A percentile compares a stretch with the other conserved stretches of the same genome.
phyloP scores from a whole-genome alignment of 2,329 filamentous ascomycete species.

The Penicillium aurantiogriseum region DNA sequence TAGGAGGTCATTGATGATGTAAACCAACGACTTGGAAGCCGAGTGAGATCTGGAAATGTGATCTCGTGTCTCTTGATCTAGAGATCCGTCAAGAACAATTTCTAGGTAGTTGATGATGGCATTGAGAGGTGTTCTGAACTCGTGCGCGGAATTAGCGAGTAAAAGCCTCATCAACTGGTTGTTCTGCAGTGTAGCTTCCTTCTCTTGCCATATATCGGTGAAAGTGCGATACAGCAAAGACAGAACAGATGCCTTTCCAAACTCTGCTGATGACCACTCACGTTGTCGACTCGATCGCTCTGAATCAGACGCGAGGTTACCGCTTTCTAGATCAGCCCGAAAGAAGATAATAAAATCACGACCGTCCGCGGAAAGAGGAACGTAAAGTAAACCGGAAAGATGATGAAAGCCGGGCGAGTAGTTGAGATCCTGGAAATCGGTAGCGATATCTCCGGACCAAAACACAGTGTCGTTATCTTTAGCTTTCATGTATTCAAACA shows the following conservation, averaged over 20 bases:
- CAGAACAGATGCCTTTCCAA: constrained; percentile 81
- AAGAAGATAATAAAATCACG: constrained; percentile 87
- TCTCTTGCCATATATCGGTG: constrained; percentile 88
- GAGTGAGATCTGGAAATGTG: constrained; percentile 81
- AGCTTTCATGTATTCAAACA: constrained; percentile 79
- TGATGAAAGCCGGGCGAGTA: constrained; percentile 75
- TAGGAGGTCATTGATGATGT: constrained; percentile 86
- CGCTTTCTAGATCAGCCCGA: constrained; percentile 58
- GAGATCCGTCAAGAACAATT: constrained; percentile 74
- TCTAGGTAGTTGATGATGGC: constrained; percentile 95
- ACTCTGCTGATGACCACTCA: constrained; percentile 83
- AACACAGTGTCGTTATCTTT: constrained; percentile 70
- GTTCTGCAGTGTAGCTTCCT: constrained; percentile 76
- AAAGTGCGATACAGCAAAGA: constrained; percentile 84
- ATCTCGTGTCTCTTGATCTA: constrained; percentile 79
- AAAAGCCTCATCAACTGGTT: constrained; percentile 75
- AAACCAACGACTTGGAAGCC: constrained; percentile 84
- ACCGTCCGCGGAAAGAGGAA: constrained; percentile 72
- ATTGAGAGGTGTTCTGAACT: constrained; percentile 83
- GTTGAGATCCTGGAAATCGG: constrained; percentile 75
- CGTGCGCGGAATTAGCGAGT: constrained; percentile 82
- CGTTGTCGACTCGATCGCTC: constrained; percentile 55
- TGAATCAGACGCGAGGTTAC: neutral
- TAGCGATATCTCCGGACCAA: constrained; percentile 69
- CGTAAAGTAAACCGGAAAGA: constrained; percentile 74